Percentiles rank a stretch among this genome's conserved stretches.
These are phyloP conservation scores for Fusarium redolens DNA, from an alignment of 2,329 filamentous ascomycete species.

Conservation along the genomic window DNA sequence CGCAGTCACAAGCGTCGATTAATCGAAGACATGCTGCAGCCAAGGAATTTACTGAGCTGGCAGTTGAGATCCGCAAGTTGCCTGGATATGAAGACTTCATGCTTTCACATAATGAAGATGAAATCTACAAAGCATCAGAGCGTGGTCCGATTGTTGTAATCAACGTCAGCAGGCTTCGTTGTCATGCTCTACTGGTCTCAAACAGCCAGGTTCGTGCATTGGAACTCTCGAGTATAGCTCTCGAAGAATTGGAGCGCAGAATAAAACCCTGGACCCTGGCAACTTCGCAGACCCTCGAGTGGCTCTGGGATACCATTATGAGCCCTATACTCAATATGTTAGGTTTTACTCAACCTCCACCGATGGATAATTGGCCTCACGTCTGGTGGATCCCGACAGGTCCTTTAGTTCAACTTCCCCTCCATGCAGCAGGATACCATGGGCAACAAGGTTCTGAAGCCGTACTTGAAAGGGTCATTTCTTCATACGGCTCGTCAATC, in stretches of 20 bases:
- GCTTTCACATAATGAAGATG: neutral
- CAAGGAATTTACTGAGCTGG: neutral
- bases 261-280: neutral
- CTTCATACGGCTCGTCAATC: neutral
- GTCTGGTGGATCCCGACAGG: neutral
- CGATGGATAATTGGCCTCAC: rapidly evolving
- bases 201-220: neutral
- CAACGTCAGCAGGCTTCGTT: neutral
- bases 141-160: neutral
- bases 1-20: neutral
- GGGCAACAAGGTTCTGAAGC: rapidly evolving
- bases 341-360: rapidly evolving
- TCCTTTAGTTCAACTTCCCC: neutral
- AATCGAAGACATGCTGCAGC: neutral
- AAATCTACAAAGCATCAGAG: neutral
- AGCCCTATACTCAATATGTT: neutral
- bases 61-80: neutral
- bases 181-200: neutral
- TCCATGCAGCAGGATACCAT: neutral
- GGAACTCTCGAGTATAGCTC: rapidly evolving
- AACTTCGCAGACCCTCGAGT: neutral
- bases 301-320: neutral
- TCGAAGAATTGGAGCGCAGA: neutral
- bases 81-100: neutral
- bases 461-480: rapidly evolving